Evolutionary conservation across 352 stramenopile genomes (phyloP).

Genomic region (Phytophthora ramorum): DNA sequence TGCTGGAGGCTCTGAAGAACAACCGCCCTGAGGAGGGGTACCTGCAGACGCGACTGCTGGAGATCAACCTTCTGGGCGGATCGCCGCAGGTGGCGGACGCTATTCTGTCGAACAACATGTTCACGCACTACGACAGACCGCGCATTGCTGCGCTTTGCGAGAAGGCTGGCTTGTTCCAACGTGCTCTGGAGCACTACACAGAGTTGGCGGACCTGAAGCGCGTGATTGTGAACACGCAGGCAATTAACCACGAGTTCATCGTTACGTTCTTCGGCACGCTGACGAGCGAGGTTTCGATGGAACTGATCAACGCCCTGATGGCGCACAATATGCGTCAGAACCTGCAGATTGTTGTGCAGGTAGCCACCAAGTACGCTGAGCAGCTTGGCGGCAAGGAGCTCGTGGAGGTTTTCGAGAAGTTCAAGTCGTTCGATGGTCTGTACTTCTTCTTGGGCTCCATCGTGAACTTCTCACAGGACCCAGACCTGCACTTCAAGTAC

Average conservation of each 20-base stretch:
- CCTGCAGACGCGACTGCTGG: slow-evolving; percentile 99
- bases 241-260: slow-evolving; percentile 98
- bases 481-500: slow-evolving; percentile 99
- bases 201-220: slow-evolving; percentile 98
- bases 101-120: slow-evolving; percentile 99
- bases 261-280: slow-evolving; percentile 99
- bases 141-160: slow-evolving; percentile 99
- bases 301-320: slow-evolving; percentile 99
- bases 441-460: slow-evolving; percentile 99
- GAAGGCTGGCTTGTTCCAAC: slow-evolving; percentile 98
- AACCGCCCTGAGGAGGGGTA: slow-evolving; percentile 99
- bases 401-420: slow-evolving; percentile 99
- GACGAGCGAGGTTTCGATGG: slow-evolving; percentile 97
- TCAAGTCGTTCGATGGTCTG: slow-evolving; percentile 97
- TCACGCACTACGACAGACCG: slow-evolving; percentile 98
- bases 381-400: slow-evolving; percentile 95
- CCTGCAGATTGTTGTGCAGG: slow-evolving; percentile 99
- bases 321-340: slow-evolving; percentile 98
- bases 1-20: slow-evolving; percentile 99
- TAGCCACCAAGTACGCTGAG: slow-evolving; percentile 95
- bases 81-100: slow-evolving; percentile 99
- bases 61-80: slow-evolving; percentile 99
- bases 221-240: slow-evolving; percentile 92
- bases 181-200: slow-evolving; percentile 99
- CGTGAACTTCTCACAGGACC: slow-evolving; percentile 98